Percentiles rank a stretch among this genome's conserved stretches.
phyloP scores from a whole-genome alignment of 78 protist species.

The Dictyostelium firmibasis region DNA sequence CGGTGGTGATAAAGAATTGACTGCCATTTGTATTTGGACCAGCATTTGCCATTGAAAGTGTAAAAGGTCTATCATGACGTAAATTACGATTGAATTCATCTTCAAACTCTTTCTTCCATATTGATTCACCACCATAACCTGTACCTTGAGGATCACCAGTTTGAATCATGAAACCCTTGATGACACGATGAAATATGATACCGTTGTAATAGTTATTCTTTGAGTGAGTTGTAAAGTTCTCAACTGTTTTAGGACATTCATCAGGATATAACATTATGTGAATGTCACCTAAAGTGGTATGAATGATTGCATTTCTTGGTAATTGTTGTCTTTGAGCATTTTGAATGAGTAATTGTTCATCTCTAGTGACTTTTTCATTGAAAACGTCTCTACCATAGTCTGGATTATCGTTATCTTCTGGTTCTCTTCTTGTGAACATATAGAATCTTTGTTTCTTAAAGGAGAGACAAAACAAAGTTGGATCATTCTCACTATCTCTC shows the following conservation, averaged over 20 bases:
- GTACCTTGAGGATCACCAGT: slow-evolving; percentile 96
- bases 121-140: slow-evolving; percentile 89
- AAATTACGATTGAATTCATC: slow-evolving; percentile 93
- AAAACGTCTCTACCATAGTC: slow-evolving; percentile 93
- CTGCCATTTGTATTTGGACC: slow-evolving; percentile 96
- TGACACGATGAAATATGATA: slow-evolving; percentile 94
- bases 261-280: slow-evolving; percentile 90
- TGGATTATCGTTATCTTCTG: slow-evolving; percentile 74
- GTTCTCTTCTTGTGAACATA: slow-evolving; percentile 91
- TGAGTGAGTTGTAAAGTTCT: slow-evolving; percentile 95
- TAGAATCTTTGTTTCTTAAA: slow-evolving; percentile 90
- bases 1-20: slow-evolving; percentile 96
- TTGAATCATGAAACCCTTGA: slow-evolving; percentile 97
- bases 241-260: slow-evolving; percentile 96
- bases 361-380: slow-evolving; percentile 96
- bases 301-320: slow-evolving; percentile 85
- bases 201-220: slow-evolving; percentile 91
- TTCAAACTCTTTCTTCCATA: slow-evolving; percentile 96
- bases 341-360: slow-evolving; percentile 69
- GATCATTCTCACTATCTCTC: slow-evolving; percentile 82
- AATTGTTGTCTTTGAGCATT: slow-evolving; percentile 36
- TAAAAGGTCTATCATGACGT: slow-evolving; percentile 91
- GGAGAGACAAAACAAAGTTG: slow-evolving; percentile 90
- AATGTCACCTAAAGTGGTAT: slow-evolving; percentile 94
- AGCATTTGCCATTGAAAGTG: slow-evolving; percentile 95